Evolutionary conservation across 139 green algal species (phyloP).

Genomic region (Pleodorina starrii): DNA sequence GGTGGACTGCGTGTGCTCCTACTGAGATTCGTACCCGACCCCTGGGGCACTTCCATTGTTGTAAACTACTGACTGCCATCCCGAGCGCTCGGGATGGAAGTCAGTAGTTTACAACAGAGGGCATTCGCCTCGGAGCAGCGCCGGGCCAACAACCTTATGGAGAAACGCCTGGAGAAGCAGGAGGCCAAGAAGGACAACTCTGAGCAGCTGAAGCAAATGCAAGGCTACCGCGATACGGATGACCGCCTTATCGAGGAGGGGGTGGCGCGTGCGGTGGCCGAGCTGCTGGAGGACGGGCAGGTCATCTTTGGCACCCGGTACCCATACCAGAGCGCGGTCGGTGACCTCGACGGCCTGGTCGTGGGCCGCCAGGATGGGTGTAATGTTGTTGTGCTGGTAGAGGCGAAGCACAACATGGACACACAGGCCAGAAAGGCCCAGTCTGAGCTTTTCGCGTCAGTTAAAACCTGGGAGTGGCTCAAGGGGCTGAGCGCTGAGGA

Average conservation of each 20-base stretch:
- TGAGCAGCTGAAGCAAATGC: slow-evolving; percentile 28
- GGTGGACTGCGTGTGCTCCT: too few species aligned
- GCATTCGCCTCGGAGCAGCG: slow-evolving; percentile 3
- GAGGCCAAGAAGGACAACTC: slow-evolving; percentile 8
- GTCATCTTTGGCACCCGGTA: slow-evolving; percentile 6
- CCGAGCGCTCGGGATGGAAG: too few species aligned
- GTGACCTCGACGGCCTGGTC: slow-evolving; percentile 35
- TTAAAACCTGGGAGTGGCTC: slow-evolving; percentile 4
- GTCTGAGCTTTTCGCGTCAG: background rate
- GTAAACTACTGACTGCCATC: too few species aligned
- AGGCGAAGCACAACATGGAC: slow-evolving; percentile 49
- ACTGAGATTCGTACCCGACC: too few species aligned
- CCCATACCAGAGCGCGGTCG: background rate
- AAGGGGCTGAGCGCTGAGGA: background rate
- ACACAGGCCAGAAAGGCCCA: background rate
- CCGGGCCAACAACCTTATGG: background rate
- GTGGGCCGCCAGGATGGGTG: background rate
- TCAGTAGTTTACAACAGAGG: background rate
- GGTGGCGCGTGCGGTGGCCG: background rate
- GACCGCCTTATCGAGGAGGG: slow-evolving; percentile 32
- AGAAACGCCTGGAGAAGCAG: background rate
- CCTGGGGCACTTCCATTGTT: too few species aligned
- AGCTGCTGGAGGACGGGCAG: slow-evolving; percentile 24
- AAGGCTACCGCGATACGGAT: slow-evolving; percentile 26
- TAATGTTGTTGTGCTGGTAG: slow-evolving; percentile 32